Percentiles rank a stretch among this genome's conserved stretches.
These are phyloP conservation scores for Rutstroemia sp. DNA, from an alignment of 2,329 filamentous ascomycete genomes.

Conservation along the genomic window DNA sequence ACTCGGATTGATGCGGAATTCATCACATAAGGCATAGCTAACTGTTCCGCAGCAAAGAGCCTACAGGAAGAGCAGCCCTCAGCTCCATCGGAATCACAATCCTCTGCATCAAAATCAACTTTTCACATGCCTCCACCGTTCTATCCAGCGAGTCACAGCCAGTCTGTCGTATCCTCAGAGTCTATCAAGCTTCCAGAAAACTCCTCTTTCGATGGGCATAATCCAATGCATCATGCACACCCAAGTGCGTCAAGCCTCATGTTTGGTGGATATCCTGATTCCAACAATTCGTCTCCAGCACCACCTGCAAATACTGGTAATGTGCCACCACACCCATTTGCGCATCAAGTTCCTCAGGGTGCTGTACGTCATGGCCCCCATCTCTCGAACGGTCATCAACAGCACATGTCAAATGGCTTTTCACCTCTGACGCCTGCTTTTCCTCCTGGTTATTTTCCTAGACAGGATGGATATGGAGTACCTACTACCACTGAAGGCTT, in stretches of 20 bases:
- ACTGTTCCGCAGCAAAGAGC: neutral
- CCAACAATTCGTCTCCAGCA: conserved; percentile 50
- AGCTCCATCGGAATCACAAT: conserved; percentile 20
- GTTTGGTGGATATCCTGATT: conserved; percentile 47
- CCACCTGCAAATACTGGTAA: conserved; percentile 43
- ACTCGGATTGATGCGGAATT: neutral
- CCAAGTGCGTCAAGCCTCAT: conserved; percentile 49
- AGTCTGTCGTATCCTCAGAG: conserved; percentile 12
- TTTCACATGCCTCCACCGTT: conserved; percentile 40
- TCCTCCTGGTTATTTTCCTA: conserved; percentile 20
- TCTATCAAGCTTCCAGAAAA: conserved; percentile 15
- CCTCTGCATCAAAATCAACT: conserved; percentile 23
- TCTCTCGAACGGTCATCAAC: conserved; percentile 22
- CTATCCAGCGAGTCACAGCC: conserved; percentile 32
- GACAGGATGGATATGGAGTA: conserved; percentile 19
- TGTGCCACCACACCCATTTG: conserved; percentile 28
- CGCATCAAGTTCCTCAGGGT: conserved; percentile 12
- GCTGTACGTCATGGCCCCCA: conserved; percentile 15
- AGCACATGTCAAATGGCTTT: conserved; percentile 24
- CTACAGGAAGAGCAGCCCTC: conserved; percentile 17
- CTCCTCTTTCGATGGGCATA: conserved; percentile 20
- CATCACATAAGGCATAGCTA: conserved; percentile 3
- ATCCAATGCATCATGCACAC: conserved; percentile 42
- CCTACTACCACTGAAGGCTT: conserved; percentile 15
- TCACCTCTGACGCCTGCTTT: conserved; percentile 22